Base-by-base conservation (phyloP, 2,329 filamentous ascomycete species). In the Trichoderma harzianum region DNA sequence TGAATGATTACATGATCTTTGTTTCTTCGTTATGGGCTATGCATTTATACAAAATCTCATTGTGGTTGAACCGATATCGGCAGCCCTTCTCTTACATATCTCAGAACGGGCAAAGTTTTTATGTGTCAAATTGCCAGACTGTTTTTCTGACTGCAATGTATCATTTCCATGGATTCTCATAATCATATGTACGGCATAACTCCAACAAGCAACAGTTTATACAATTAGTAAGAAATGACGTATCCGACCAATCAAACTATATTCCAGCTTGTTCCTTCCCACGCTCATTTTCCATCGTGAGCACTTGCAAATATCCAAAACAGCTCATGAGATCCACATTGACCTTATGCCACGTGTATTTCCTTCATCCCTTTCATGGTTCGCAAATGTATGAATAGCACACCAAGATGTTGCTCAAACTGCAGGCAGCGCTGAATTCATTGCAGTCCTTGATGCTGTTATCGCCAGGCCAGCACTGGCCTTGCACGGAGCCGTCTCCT, bases 381-480 rank as follows among this genome's bases (percentile, higher is more conserved):
- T 58, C 26, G 64, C 64, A 67, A 67, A 67, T 67, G 24, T 58
- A 67, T n/a, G 64, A 58, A 14, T 67, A 67, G 64, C 64, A 67
- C 6, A 43, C 64, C 32, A 67, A 43, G 47, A 67, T 67, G 16
- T 67, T 58, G 10, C 53, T 58, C 12, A 67, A 28, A 43, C 51
- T 67, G 21, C 51, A 67, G 7, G 64, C 64, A 5, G 64, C 51
- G 3, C 64, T 67, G 16, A 67, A 58, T 7, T 5, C n/a, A 12
- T 67, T 58, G 16, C 64, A 67, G 32, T 58, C 24, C 51, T 24
- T 58, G 32, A 43, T 43, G 53, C 51, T 67, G 10, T 67, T 58
- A 21, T 67, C 64, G 3, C 64, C 64, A 6, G 32, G 32, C 11
- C 24, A 67, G 26, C 64, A 67, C 10, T 24, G 24, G 12, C 64